A percentile compares a stretch with the other conserved stretches of the same genome.
These are phyloP conservation scores for Ganoderma multipileum DNA, from an alignment of 1,284 basidiomycete genomes.

Conservation along the genomic window DNA sequence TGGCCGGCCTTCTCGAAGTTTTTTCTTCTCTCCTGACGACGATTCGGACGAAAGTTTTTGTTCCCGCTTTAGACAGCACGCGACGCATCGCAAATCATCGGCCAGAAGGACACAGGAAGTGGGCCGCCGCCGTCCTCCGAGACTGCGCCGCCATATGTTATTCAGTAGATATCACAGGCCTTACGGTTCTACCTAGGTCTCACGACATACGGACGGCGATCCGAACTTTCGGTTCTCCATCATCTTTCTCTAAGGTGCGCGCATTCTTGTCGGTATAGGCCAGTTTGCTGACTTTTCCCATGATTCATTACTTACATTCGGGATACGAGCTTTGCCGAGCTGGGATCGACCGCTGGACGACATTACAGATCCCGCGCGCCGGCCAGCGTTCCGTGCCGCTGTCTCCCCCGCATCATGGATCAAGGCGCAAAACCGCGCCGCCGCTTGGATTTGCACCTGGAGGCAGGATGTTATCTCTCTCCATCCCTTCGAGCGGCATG, in stretches of 20 bases:
- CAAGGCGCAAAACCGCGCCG: too few relatives aligned
- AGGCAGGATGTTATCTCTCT: too few relatives aligned
- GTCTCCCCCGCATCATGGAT: too few relatives aligned
- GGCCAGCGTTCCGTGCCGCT: too few relatives aligned
- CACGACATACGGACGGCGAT: neutral
- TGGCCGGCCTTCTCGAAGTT: neutral
- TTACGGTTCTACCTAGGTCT: neutral
- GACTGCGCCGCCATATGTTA: neutral
- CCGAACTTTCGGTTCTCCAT: neutral
- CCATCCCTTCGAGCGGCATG: too few relatives aligned
- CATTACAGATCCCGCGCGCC: neutral
- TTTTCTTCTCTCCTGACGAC: neutral
- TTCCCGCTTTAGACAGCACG: neutral
- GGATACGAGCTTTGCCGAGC: neutral
- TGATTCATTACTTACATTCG: neutral
- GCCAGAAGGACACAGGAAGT: neutral
- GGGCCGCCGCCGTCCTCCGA: neutral
- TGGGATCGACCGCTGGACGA: too few relatives aligned
- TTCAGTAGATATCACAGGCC: neutral
- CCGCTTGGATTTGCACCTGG: too few relatives aligned
- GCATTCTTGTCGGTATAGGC: neutral
- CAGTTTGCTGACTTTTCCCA: neutral
- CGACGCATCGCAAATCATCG: neutral
- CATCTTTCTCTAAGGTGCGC: neutral
- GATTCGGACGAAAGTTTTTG: neutral